These are phyloP conservation scores for Salvia sclarea DNA, from an alignment of 305 asterid genomes.

Conservation along the genomic window DNA sequence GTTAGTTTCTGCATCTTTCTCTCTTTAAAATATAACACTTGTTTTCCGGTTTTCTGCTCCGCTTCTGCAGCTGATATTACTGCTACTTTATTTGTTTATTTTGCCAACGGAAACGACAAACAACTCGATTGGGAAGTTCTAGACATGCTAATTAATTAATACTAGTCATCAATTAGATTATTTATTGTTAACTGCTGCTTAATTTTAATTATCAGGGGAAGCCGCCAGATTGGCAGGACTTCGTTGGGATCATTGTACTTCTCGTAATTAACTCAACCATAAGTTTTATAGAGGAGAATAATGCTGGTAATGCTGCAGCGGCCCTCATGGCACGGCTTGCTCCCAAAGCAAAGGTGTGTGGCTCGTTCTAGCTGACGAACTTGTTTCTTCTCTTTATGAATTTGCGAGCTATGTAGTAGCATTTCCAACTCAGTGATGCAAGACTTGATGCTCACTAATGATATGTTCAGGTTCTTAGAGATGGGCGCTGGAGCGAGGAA, in stretches of 20 bases:
- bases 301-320: slow-evolving; percentile 80
- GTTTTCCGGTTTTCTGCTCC: background rate
- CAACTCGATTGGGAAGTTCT: background rate
- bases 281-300: slow-evolving; percentile 72
- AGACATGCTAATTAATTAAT: background rate
- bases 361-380: slow-evolving; percentile 16
- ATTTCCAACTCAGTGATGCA: slow-evolving; percentile 14
- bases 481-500: slow-evolving; percentile 69
- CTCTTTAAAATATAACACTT: background rate
- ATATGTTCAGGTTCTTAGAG: slow-evolving; percentile 55
- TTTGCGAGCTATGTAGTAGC: background rate
- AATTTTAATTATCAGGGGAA: slow-evolving; percentile 44
- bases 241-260: slow-evolving; percentile 61
- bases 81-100: background rate
- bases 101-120: background rate
- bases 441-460: background rate
- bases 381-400: background rate
- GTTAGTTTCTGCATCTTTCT: slow-evolving; percentile 38
- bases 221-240: slow-evolving; percentile 72
- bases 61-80: background rate
- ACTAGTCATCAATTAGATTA: slow-evolving; percentile 11
- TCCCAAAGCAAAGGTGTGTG: slow-evolving; percentile 64
- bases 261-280: slow-evolving; percentile 66
- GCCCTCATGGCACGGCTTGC: slow-evolving; percentile 82
- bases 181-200: background rate